Percentiles rank a stretch among this genome's conserved stretches.
phyloP scores from a whole-genome alignment of 2,329 filamentous ascomycete genomes.

The Rhexocercosporidium sp. region DNA sequence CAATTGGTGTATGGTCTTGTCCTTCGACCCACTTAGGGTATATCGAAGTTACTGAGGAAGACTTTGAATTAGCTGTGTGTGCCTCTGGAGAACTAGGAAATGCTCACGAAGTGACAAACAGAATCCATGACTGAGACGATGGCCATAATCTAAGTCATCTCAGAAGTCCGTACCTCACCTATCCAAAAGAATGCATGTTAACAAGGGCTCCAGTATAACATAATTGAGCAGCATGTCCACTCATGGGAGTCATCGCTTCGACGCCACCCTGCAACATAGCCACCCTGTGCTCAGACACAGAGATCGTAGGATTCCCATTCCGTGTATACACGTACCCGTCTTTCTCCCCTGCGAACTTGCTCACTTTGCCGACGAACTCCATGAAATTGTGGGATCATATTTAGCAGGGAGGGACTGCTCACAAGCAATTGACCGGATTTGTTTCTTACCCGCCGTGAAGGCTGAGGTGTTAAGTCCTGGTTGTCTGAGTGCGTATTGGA shows the following conservation, averaged over 20 bases:
- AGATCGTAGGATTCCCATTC: slow-evolving; percentile 39
- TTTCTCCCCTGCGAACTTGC: slow-evolving; percentile 73
- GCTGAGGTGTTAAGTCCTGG: slow-evolving; percentile 58
- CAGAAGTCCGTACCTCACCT: no score
- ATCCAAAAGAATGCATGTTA: no score
- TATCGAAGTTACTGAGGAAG: slow-evolving; percentile 65
- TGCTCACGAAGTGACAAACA: slow-evolving; percentile 70
- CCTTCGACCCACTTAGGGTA: slow-evolving; percentile 69
- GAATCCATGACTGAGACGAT: slow-evolving; percentile 64
- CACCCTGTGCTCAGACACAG: slow-evolving; percentile 70
- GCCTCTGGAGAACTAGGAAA: slow-evolving; percentile 67
- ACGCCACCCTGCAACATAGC: slow-evolving; percentile 71
- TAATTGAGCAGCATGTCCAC: slow-evolving; percentile 60
- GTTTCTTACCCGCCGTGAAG: slow-evolving; percentile 66
- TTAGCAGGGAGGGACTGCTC: slow-evolving; percentile 73
- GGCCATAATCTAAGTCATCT: slow-evolving; percentile 62
- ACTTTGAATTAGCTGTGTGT: slow-evolving; percentile 75
- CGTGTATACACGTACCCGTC: slow-evolving; percentile 75
- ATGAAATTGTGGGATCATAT: slow-evolving; percentile 72
- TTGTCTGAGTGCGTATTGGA: slow-evolving; percentile 11
- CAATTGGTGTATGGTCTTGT: slow-evolving; percentile 63
- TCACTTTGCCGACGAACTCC: slow-evolving; percentile 71
- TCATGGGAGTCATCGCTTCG: slow-evolving; percentile 65
- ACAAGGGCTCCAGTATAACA: no score
- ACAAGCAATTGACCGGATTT: slow-evolving; percentile 66